Percentiles rank a stretch among this genome's conserved stretches.
Evolutionary conservation across 345 rosid species (phyloP).

Genomic region (Salix udensis): DNA sequence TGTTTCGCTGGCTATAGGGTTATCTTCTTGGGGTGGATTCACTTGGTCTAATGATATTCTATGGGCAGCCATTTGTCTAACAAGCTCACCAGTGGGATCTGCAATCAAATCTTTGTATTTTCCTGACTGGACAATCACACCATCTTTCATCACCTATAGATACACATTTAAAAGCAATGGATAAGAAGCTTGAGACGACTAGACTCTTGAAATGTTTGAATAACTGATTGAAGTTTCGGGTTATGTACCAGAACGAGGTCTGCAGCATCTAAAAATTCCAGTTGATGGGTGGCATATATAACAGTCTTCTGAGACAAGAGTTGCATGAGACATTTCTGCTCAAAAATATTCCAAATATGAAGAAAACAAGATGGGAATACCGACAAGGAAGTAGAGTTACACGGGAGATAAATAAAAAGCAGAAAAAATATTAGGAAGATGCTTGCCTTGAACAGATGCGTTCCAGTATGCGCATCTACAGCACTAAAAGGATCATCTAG

Average conservation of each 20-base stretch:
- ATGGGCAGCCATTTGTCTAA: neutral
- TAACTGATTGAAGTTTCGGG: neutral
- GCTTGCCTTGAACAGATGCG: constrained; percentile 3
- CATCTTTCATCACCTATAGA: neutral
- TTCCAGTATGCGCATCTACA: constrained; percentile 54
- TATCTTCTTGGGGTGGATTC: neutral
- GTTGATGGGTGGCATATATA: constrained; percentile 53
- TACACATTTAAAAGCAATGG: neutral
- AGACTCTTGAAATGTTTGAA: neutral
- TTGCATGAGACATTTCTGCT: constrained; percentile 52
- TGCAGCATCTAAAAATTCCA: constrained; percentile 53
- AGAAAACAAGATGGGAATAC: neutral
- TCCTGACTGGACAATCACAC: neutral
- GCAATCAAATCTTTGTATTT: neutral
- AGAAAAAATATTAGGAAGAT: neutral
- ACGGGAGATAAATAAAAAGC: neutral
- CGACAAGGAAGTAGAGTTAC: neutral
- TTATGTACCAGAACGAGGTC: constrained; percentile 29
- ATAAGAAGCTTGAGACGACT: neutral
- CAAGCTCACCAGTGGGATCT: neutral
- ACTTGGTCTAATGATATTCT: neutral
- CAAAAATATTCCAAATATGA: neutral
- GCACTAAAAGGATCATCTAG: constrained; percentile 80
- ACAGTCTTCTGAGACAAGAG: constrained; percentile 50
- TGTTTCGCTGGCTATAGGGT: neutral